Evolutionary conservation across 208 protist species (phyloP), one percentile per base, ranked within the genome.

Genomic region (Crithidia acanthocephali): DNA sequence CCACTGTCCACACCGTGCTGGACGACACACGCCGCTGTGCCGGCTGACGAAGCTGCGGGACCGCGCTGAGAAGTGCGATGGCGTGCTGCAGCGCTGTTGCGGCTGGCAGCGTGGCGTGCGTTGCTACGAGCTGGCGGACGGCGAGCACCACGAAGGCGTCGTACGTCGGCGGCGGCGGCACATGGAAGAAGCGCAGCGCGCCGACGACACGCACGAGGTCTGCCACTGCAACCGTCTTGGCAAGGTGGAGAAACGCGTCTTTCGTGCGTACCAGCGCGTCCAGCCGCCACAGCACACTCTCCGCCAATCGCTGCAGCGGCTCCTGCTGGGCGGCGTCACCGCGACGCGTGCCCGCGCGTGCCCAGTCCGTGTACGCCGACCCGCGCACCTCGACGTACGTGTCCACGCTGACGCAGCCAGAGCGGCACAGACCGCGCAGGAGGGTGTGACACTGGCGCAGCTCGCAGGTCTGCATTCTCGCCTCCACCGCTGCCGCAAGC

Each of bases 151-250:
- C 69, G 33, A 70, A 95, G 1, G 84, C 86, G 53, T 92, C 88
- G 71, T 88, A 90, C 18, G 85, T 76, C 18, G 91, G 81, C 56
- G 91, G 84, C 51, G 91, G 91, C 30, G 87, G 87, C 8, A 65
- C 59, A 33, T 84, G 47, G 76, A 95, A 91, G 69, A 81, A 89
- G 56, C 72, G 62, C 20, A 93, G 61, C 16, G 80, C 74, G 2
- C 72, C 65, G 23, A 87, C 77, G 6, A 85, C 80, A 3, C 32
- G 47, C 33, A 88, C 76, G 42, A 93, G 55, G 45, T 93, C 86
- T 11, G 74, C 63, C 37, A 90, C 32, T 2, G 65, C 70, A 20
- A 76, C 65, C 16, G 76, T 78, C 59, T 72, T 40, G 44, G 84
- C 45, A 15, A 86, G n/a, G 3, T 72, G 23, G 33, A 59, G n/a